These are phyloP conservation scores for Russula earlei DNA, from an alignment of 768 basidiomycete genomes.

Conservation along the genomic window DNA sequence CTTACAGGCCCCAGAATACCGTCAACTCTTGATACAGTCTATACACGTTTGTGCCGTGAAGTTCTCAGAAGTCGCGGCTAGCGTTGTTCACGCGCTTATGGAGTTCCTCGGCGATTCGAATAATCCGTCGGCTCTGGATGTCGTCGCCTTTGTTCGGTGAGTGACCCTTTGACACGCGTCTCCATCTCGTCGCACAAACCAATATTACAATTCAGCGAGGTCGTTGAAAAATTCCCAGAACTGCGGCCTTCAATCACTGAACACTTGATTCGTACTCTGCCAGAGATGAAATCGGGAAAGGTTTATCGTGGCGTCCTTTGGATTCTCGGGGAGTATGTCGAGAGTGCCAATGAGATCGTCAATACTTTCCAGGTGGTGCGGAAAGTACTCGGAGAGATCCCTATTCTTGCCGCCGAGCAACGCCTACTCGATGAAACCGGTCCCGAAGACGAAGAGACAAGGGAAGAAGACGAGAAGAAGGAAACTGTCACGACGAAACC, in stretches of 20 bases:
- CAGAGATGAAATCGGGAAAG: constrained; percentile 91
- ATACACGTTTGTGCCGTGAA: constrained; percentile 95
- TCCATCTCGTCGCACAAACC: background rate
- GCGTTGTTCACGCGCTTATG: constrained; percentile 88
- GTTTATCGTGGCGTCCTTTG: constrained; percentile 94
- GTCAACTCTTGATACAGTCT: constrained; percentile 92
- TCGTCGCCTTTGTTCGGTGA: constrained; percentile 73
- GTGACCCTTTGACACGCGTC: constrained; percentile 12
- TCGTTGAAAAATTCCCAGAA: constrained; percentile 93
- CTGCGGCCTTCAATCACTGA: constrained; percentile 76
- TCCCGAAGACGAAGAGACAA: constrained; percentile 42
- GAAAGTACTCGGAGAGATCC: constrained; percentile 90
- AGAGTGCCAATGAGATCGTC: constrained; percentile 55
- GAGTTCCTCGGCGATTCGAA: constrained; percentile 92
- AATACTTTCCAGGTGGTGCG: constrained; percentile 68
- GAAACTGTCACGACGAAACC: constrained; percentile 44
- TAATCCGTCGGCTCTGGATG: constrained; percentile 92
- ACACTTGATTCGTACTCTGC: constrained; percentile 71
- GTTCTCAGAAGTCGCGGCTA: constrained; percentile 94
- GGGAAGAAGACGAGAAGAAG: constrained; percentile 43
- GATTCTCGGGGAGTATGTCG: constrained; percentile 97
- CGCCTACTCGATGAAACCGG: constrained; percentile 68
- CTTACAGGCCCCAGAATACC: constrained; percentile 78
- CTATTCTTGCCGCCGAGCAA: constrained; percentile 88
- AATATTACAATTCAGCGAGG: constrained; percentile 46